These are phyloP conservation scores for Penicillium pancosmium DNA, from an alignment of 495 filamentous ascomycete species.

Conservation along the genomic window DNA sequence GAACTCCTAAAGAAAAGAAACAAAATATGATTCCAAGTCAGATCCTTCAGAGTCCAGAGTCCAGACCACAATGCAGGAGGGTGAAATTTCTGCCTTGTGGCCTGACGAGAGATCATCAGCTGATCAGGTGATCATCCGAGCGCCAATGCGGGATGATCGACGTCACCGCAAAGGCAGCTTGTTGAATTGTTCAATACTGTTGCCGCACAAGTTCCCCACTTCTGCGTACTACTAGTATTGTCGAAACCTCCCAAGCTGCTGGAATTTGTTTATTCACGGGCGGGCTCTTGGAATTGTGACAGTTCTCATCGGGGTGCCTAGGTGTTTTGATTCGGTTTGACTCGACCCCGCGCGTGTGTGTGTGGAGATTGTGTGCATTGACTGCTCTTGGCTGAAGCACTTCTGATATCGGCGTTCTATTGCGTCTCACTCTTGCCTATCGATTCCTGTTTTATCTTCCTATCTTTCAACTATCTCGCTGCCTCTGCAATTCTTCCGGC, in stretches of 20 bases:
- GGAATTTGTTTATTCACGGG: too few species aligned
- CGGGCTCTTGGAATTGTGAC: neutral
- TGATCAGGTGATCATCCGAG: slow-evolving; percentile 23
- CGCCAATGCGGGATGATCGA: slow-evolving; percentile 37
- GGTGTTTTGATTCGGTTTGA: neutral
- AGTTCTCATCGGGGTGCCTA: neutral
- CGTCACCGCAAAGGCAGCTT: slow-evolving; percentile 25
- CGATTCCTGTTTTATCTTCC: neutral
- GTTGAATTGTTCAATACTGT: slow-evolving; percentile 5
- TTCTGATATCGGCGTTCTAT: neutral
- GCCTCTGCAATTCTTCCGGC: neutral
- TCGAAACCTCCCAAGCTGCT: neutral
- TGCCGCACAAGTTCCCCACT: slow-evolving; percentile 12
- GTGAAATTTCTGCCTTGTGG: slow-evolving; percentile 17
- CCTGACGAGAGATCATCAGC: slow-evolving; percentile 16
- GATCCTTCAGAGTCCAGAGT: neutral
- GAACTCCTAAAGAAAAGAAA: too few species aligned
- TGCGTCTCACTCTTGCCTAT: neutral
- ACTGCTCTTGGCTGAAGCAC: slow-evolving; percentile 5
- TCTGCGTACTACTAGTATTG: neutral
- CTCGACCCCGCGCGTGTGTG: slow-evolving; percentile 16
- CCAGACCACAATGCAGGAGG: neutral
- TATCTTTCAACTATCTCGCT: neutral
- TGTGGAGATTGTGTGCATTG: slow-evolving; percentile 18
- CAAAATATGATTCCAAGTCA: neutral